These are phyloP conservation scores for Leccinum disarticulatum DNA, from an alignment of 768 basidiomycete genomes.

Conservation along the genomic window DNA sequence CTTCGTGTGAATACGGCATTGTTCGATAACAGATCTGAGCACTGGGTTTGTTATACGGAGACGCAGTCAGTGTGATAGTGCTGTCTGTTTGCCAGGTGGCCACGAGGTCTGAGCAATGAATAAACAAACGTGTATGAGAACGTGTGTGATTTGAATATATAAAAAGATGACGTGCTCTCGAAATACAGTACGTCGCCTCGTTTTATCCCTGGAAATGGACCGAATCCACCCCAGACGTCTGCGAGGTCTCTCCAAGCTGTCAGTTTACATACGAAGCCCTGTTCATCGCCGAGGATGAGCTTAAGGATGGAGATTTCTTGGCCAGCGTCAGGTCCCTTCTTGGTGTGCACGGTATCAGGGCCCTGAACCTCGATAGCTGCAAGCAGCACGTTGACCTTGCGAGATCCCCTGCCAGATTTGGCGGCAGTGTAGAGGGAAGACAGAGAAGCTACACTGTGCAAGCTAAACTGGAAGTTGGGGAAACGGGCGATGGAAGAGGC, in stretches of 20 bases:
- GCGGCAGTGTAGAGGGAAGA: constrained; percentile 34
- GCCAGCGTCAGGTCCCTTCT: constrained; percentile 69
- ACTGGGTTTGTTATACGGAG: constrained; percentile 60
- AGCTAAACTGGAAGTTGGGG: constrained; percentile 71
- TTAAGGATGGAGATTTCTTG: constrained; percentile 67
- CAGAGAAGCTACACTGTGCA: constrained; percentile 58
- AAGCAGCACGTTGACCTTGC: constrained; percentile 59
- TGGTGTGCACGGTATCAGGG: constrained; percentile 64
- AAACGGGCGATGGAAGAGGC: constrained; percentile 72
- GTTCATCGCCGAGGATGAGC: constrained; percentile 73
- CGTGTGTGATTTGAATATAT: constrained; percentile 11
- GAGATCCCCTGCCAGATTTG: constrained; percentile 37
- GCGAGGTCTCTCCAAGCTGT: constrained; percentile 81
- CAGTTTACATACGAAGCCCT: constrained; percentile 64
- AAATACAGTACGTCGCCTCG: constrained; percentile 73
- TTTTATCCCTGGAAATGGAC: constrained; percentile 46
- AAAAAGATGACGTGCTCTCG: constrained; percentile 51
- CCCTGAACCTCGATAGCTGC: constrained; percentile 77
- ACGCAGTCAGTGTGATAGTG: constrained; percentile 60
- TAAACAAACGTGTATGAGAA: constrained; percentile 20
- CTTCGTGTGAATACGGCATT: constrained; percentile 62
- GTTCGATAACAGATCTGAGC: constrained; percentile 77
- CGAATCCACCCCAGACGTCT: constrained; percentile 61
- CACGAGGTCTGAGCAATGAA: constrained; percentile 46
- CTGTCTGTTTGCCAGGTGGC: constrained; percentile 44